Percentiles rank a stretch among this genome's conserved stretches.
Conservation (phyloP, 2,329 filamentous ascomycete genomes). For the Magnaporthiopsis poae region DNA sequence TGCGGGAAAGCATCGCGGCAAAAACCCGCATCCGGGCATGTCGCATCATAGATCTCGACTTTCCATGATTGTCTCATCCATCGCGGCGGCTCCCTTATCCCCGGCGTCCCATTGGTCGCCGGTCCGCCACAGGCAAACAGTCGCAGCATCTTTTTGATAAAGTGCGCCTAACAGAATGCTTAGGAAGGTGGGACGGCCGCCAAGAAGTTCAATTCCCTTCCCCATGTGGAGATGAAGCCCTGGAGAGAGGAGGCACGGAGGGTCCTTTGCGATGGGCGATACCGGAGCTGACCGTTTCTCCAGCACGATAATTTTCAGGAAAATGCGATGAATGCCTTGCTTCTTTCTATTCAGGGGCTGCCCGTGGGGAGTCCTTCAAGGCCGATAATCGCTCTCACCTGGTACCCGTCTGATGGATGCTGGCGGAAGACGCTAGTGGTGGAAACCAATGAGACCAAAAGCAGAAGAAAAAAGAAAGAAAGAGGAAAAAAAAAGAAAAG, state of each 20-base stretch:
- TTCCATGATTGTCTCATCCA: too few species aligned
- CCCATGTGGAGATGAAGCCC: neutral
- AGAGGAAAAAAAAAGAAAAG: too few species aligned
- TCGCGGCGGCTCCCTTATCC: slow-evolving; percentile 1
- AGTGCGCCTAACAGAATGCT: slow-evolving; percentile 4
- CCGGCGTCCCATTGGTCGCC: neutral
- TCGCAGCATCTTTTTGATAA: slow-evolving; percentile 7
- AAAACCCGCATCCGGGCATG: neutral
- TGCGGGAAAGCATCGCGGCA: neutral
- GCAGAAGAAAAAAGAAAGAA: too few species aligned
- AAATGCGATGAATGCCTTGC: neutral
- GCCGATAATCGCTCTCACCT: neutral
- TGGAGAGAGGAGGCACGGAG: neutral
- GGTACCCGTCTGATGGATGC: too few species aligned
- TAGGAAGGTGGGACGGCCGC: neutral
- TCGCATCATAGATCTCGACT: neutral
- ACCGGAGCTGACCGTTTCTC: neutral
- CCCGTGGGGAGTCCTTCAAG: neutral
- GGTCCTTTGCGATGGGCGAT: neutral
- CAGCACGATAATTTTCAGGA: neutral
- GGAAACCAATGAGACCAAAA: too few species aligned
- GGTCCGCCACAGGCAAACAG: neutral
- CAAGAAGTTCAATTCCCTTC: neutral
- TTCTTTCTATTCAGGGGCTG: neutral
- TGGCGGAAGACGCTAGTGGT: too few species aligned